These are phyloP conservation scores for Rhododendron ovatum DNA, from an alignment of 148 eudicot genomes.

Conservation along the genomic window DNA sequence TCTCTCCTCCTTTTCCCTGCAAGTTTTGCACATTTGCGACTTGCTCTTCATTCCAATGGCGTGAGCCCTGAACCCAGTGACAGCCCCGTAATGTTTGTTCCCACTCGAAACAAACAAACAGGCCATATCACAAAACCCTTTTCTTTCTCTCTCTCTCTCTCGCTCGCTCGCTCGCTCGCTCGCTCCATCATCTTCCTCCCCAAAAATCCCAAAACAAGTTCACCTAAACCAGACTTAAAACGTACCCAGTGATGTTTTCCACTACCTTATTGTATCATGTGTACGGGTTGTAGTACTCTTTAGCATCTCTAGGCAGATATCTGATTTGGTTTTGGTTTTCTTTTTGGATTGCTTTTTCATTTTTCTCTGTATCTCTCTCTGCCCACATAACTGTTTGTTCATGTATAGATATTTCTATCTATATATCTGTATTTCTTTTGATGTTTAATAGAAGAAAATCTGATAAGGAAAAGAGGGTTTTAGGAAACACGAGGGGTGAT, in stretches of 20 bases:
- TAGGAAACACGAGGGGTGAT: constrained; percentile 24
- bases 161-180: constrained; percentile 1
- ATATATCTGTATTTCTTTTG: neutral
- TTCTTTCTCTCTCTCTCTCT: neutral
- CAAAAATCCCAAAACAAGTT: constrained; percentile 12
- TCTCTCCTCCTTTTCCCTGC: constrained; percentile 12
- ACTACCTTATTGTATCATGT: constrained; percentile 16
- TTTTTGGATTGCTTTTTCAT: constrained; percentile 11
- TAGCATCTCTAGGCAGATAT: constrained; percentile 12
- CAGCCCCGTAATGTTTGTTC: constrained; percentile 25
- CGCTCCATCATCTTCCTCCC: neutral
- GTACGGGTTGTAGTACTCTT: constrained; percentile 11
- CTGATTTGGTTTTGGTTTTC: constrained; percentile 29
- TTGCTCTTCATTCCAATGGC: constrained; percentile 51
- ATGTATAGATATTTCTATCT: neutral
- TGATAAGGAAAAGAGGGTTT: constrained; percentile 15
- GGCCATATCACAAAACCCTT: constrained; percentile 16
- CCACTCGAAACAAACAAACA: constrained; percentile 31
- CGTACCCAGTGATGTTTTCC: constrained; percentile 9
- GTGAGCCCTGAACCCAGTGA: constrained; percentile 38
- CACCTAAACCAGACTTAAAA: neutral
- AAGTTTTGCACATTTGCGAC: constrained; percentile 15
- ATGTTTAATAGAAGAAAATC: constrained; percentile 20
- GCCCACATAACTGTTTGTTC: neutral
- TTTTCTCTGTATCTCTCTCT: constrained; percentile 6